phyloP scores from a whole-genome alignment of 2,329 filamentous ascomycete species.

The Verruconis gallopava region DNA sequence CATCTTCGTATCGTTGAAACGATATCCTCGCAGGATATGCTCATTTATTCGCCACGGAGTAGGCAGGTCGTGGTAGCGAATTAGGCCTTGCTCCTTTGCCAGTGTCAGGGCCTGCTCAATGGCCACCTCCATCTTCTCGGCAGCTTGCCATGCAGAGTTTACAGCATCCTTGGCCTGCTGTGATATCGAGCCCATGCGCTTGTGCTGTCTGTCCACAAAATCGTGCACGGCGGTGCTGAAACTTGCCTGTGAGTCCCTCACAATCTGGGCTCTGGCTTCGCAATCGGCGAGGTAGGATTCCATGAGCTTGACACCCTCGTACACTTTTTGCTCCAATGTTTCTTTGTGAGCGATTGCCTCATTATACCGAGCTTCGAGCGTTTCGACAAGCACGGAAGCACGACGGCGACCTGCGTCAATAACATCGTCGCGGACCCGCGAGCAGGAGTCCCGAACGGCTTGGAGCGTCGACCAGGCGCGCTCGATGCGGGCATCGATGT shows the following conservation, averaged over 20 bases:
- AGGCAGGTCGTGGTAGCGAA: conserved; percentile 82
- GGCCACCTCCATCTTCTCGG: conserved; percentile 45
- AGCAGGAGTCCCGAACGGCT: conserved; percentile 76
- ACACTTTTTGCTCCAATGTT: conserved; percentile 82
- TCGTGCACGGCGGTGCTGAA: conserved; percentile 58
- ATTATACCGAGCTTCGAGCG: conserved; percentile 75
- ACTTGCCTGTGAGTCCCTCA: conserved; percentile 65
- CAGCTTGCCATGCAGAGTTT: conserved; percentile 73
- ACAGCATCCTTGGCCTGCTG: conserved; percentile 62
- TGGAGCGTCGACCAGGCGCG: conserved; percentile 77
- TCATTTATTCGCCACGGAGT: conserved; percentile 90
- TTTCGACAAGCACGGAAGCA: conserved; percentile 83
- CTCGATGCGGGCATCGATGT: conserved; percentile 71
- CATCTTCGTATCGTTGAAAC: conserved; percentile 82
- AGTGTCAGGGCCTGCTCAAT: conserved; percentile 64
- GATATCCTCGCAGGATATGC: conserved; percentile 82
- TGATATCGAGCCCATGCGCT: conserved; percentile 68
- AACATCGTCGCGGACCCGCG: conserved; percentile 78
- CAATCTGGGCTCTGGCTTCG: conserved; percentile 66
- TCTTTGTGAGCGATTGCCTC: conserved; percentile 74
- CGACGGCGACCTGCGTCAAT: conserved; percentile 75
- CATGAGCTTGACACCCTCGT: conserved; percentile 73
- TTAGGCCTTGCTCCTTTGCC: conserved; percentile 68
- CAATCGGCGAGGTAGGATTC: conserved; percentile 78
- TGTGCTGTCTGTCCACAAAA: conserved; percentile 64